A percentile compares a stretch with the other conserved stretches of the same genome.
Evolutionary conservation across 495 filamentous ascomycete genomes (phyloP).

Genomic region (Astrothelium macrocarpum): DNA sequence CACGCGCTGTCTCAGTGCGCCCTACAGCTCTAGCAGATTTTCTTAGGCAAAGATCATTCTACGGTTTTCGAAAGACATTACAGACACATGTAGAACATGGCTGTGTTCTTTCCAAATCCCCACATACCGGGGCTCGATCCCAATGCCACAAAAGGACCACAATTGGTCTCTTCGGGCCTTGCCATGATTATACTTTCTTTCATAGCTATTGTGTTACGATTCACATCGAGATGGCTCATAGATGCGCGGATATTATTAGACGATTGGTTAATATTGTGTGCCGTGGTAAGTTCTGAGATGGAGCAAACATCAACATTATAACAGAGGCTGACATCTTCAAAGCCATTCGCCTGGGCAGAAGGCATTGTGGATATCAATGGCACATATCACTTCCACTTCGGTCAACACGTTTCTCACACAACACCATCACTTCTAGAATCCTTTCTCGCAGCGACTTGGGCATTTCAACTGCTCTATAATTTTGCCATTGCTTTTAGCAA

Average conservation of each 20-base stretch:
- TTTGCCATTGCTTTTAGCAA: background rate
- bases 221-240: conserved; percentile 2
- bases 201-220: background rate
- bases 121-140: background rate
- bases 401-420: background rate
- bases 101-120: background rate
- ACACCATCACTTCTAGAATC: background rate
- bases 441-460: background rate
- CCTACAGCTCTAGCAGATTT: background rate
- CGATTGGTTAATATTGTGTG: background rate
- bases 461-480: background rate
- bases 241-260: conserved; percentile 1
- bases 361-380: conserved; percentile 1
- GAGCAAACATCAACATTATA: background rate
- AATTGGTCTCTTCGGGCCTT: background rate
- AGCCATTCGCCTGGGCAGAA: conserved; percentile 2
- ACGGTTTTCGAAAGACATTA: background rate
- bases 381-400: background rate
- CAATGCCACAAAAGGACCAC: background rate
- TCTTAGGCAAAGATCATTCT: background rate
- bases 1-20: background rate
- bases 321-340: background rate
- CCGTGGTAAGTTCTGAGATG: background rate
- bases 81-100: conserved; percentile 6
- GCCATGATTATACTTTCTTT: background rate